These are phyloP conservation scores for Apiospora arundinis DNA, from an alignment of 2,329 filamentous ascomycete species.

Conservation along the genomic window DNA sequence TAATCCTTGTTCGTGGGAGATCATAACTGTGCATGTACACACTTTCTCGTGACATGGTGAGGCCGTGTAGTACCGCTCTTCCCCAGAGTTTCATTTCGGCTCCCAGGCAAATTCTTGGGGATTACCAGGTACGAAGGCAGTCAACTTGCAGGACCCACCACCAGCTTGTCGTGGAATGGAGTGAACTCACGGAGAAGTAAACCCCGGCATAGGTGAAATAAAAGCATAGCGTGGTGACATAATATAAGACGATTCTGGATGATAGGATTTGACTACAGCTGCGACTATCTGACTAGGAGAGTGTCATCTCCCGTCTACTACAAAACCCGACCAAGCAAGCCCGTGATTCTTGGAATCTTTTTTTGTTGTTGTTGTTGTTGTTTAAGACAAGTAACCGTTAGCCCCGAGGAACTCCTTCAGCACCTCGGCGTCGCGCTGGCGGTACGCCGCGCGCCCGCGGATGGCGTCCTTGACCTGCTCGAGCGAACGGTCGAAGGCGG, in stretches of 20 bases:
- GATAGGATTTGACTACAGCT: background rate
- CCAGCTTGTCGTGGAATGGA: background rate
- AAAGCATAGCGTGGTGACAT: background rate
- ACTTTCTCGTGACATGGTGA: background rate
- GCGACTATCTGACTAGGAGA: background rate
- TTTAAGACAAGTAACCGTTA: conserved; percentile 49
- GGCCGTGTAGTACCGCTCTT: background rate
- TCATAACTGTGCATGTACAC: background rate
- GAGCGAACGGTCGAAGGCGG: conserved; percentile 84
- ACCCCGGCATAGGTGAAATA: background rate
- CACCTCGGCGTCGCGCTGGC: conserved; percentile 72
- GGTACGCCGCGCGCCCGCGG: conserved; percentile 81
- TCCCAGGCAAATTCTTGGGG: background rate
- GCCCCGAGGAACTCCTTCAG: conserved; percentile 79
- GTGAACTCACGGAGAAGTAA: background rate
- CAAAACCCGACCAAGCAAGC: background rate
- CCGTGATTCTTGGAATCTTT: too few relatives aligned
- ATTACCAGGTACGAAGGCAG: background rate
- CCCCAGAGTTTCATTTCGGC: background rate
- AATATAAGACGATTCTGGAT: background rate
- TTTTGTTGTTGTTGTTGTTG: background rate
- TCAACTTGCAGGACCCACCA: background rate
- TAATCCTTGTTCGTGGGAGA: background rate
- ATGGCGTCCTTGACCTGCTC: conserved; percentile 88
- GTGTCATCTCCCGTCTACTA: background rate